Conservation (phyloP, 2,329 filamentous ascomycete species). For the Emergomyces pasteurianus region DNA sequence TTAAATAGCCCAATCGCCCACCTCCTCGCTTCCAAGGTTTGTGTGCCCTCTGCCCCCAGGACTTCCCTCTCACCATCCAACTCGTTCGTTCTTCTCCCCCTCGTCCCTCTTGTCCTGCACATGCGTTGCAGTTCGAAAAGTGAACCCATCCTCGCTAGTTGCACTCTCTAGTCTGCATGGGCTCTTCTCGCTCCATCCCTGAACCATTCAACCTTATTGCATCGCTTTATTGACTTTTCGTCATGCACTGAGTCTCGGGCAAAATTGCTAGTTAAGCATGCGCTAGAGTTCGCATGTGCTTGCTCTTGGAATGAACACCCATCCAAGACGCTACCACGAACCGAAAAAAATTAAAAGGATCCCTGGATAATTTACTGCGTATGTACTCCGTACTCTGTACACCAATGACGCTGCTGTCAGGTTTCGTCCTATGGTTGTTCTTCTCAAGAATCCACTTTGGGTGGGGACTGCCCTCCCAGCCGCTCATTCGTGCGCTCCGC, state of each 20-base stretch:
- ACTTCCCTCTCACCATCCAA: too few relatives aligned
- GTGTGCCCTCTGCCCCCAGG: neutral
- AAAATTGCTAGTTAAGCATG: neutral
- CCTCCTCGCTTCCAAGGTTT: neutral
- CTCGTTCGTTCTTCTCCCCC: neutral
- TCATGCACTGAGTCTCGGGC: neutral
- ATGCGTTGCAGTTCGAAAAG: neutral
- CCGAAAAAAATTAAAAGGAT: neutral
- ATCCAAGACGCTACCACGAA: neutral
- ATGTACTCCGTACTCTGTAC: too few relatives aligned
- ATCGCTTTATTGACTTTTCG: neutral
- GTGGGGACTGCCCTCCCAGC: neutral
- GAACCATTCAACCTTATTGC: neutral
- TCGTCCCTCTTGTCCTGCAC: neutral
- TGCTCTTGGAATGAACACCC: neutral
- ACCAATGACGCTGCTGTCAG: neutral
- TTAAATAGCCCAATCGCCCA: neutral
- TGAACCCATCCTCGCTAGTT: neutral
- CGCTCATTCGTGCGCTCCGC: neutral
- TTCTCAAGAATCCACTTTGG: neutral
- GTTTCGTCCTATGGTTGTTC: neutral
- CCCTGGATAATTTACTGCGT: neutral
- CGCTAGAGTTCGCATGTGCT: neutral
- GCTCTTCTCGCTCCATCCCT: neutral
- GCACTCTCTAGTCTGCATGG: neutral